Conservation (phyloP, 192 early-diverging fungal genomes). For the Coemansia sp. region DNA sequence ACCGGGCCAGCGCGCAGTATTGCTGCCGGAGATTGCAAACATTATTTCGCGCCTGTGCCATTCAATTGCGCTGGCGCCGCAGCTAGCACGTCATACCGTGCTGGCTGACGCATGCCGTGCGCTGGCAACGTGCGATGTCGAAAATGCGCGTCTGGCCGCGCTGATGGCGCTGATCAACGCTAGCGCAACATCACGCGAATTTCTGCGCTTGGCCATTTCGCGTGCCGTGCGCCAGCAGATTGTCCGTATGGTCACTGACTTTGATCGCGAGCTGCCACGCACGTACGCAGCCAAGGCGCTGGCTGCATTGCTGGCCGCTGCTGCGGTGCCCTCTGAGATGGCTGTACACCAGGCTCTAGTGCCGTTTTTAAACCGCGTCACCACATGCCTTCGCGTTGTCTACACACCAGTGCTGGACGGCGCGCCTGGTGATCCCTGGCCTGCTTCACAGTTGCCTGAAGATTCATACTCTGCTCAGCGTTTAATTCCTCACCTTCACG, state of each 20-base stretch:
- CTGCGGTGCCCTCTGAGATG: background rate
- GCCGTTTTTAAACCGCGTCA: conserved; percentile 11
- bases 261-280: conserved; percentile 14
- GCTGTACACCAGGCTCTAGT: conserved; percentile 7
- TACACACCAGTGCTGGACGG: background rate
- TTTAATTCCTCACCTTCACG: background rate
- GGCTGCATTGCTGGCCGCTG: conserved; percentile 22
- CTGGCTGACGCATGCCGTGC: conserved; percentile 17
- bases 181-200: conserved; percentile 33
- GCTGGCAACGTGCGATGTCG: conserved; percentile 22
- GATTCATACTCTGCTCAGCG: background rate
- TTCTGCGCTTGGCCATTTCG: conserved; percentile 14
- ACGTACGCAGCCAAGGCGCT: conserved; percentile 35
- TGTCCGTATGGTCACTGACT: conserved; percentile 18
- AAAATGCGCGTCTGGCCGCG: conserved; percentile 19
- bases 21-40: conserved; percentile 39
- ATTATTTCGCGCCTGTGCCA: conserved; percentile 41
- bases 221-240: conserved; percentile 1
- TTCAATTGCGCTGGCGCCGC: conserved; percentile 23
- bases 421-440: background rate
- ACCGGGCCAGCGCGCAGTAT: conserved; percentile 9
- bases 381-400: background rate
- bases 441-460: background rate
- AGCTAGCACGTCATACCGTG: conserved; percentile 15
- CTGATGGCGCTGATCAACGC: conserved; percentile 36